phyloP scores from a whole-genome alignment of 2,329 filamentous ascomycete species.

The Epichloe gansuensis region DNA sequence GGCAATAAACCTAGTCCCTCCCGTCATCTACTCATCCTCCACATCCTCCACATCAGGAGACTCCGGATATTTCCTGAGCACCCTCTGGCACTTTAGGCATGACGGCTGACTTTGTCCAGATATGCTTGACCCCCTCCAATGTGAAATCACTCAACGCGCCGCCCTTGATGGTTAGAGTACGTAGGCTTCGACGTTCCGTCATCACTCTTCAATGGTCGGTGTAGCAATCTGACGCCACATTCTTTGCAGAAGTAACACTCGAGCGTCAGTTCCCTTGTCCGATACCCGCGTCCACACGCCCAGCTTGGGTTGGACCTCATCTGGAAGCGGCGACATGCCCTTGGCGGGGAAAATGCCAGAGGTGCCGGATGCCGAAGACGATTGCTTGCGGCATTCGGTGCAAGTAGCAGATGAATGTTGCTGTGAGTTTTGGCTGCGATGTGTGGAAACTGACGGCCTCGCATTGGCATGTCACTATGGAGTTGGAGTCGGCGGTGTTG shows the following conservation, averaged over 20 bases:
- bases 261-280: slow-evolving; percentile 25
- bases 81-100: too few species aligned
- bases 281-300: slow-evolving; percentile 18
- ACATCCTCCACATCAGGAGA: too few species aligned
- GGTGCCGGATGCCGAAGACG: slow-evolving; percentile 31
- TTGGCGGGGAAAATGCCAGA: slow-evolving; percentile 30
- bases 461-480: too few species aligned
- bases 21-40: too few species aligned
- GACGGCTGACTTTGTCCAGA: too few species aligned
- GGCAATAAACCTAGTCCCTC: too few species aligned
- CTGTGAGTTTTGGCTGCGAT: too few species aligned
- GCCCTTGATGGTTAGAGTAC: slow-evolving; percentile 30
- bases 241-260: slow-evolving; percentile 30
- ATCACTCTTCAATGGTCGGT: slow-evolving; percentile 25
- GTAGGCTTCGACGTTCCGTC: slow-evolving; percentile 25
- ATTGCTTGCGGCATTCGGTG: slow-evolving; percentile 8
- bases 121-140: too few species aligned
- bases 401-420: too few species aligned
- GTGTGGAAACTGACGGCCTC: too few species aligned
- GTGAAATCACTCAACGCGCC: too few species aligned
- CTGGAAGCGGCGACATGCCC: slow-evolving; percentile 26
- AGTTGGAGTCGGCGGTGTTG: not conserved
- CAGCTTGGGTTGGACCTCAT: slow-evolving; percentile 19
- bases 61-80: too few species aligned
- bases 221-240: slow-evolving; percentile 35